Conservation (phyloP, 257 asterid genomes). For the Ocimum tenuiflorum region DNA sequence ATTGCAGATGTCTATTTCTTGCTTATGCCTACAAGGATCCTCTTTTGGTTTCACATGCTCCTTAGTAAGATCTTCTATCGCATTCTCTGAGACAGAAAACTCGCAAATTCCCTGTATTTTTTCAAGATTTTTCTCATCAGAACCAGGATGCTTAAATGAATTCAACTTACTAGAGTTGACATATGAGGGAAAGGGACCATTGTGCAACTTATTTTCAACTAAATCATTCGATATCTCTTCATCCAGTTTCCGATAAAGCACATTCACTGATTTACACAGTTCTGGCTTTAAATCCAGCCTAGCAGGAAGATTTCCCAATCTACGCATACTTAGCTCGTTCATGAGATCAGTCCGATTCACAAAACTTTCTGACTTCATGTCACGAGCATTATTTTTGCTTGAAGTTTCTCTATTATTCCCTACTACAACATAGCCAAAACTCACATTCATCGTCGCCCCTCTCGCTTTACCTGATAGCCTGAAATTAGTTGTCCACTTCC, state of each 20-base stretch:
- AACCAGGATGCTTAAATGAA: conserved; percentile 21
- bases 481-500: conserved; percentile 91
- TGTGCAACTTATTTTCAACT: conserved; percentile 29
- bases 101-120: conserved; percentile 39
- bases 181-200: conserved; percentile 24
- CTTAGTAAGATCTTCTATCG: conserved; percentile 18
- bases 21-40: conserved; percentile 12
- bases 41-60: conserved; percentile 14
- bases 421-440: conserved; percentile 59
- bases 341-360: conserved; percentile 25
- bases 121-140: conserved; percentile 31
- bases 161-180: conserved; percentile 22
- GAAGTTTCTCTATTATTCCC: conserved; percentile 30
- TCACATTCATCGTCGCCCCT: conserved; percentile 74
- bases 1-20: neutral
- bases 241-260: conserved; percentile 59
- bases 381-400: conserved; percentile 27
- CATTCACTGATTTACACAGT: conserved; percentile 50
- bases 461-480: conserved; percentile 71
- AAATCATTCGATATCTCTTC: conserved; percentile 38
- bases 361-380: conserved; percentile 19
- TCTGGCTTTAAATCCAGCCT: conserved; percentile 39
- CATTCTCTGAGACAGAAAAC: conserved; percentile 21
- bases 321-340: conserved; percentile 32
- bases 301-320: conserved; percentile 60